Conservation (phyloP, 1,139 yeast species). For the Candida mesenterica region DNA sequence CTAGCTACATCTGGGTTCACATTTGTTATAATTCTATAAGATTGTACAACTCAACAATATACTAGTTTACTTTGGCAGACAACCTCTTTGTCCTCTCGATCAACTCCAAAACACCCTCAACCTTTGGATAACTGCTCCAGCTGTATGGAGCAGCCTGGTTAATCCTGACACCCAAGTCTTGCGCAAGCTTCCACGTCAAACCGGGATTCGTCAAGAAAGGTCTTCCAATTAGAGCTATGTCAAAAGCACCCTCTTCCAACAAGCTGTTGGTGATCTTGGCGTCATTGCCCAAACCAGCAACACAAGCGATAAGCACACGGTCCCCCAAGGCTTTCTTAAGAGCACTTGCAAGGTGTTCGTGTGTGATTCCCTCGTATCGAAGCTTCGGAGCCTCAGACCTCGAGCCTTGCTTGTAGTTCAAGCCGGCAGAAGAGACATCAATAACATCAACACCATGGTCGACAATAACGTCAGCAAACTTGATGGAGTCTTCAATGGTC, state of each 20-base stretch:
- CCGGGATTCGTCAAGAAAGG: conserved; percentile 50
- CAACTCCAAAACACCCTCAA: conserved; percentile 8
- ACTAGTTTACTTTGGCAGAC: too few relatives aligned
- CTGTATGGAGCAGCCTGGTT: conserved; percentile 39
- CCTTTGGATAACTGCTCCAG: conserved; percentile 19
- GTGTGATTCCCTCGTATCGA: conserved; percentile 14
- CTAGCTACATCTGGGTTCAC: too few relatives aligned
- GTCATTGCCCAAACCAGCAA: conserved; percentile 40
- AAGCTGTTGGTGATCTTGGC: conserved; percentile 34
- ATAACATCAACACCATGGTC: conserved; percentile 50
- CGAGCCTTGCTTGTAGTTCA: conserved; percentile 21
- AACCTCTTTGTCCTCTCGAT: conserved; percentile 7
- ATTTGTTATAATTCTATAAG: too few relatives aligned
- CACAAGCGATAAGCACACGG: conserved; percentile 41
- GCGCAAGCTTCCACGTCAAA: conserved; percentile 49
- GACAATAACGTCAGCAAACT: conserved; percentile 39
- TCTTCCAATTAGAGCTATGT: conserved; percentile 46
- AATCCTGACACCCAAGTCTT: conserved; percentile 41
- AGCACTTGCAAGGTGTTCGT: conserved; percentile 38
- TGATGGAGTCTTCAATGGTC: conserved; percentile 47
- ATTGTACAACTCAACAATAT: too few relatives aligned
- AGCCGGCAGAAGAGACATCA: conserved; percentile 59
- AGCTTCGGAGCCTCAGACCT: not conserved
- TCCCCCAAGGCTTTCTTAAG: conserved; percentile 47
- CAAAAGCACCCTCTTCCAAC: conserved; percentile 42